Conservation (phyloP, 345 rosid species). For the Anacardium occidentale region DNA sequence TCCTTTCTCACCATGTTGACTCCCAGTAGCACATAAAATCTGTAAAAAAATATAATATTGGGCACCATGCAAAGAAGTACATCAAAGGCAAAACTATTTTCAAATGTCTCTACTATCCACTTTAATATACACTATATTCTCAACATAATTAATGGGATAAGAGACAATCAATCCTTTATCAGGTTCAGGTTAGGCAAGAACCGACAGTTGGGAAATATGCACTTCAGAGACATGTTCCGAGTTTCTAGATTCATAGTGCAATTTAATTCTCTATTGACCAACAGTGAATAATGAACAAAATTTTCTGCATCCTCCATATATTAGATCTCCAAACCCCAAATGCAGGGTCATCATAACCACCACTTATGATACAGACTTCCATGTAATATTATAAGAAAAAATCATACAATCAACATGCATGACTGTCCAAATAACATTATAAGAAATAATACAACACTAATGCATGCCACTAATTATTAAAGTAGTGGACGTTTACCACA, state of each 20-base stretch:
- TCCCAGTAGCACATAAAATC: background rate
- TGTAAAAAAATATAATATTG: no score
- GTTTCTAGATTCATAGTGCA: background rate
- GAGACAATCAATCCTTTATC: no score
- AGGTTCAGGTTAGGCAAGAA: background rate
- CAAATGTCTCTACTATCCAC: no score
- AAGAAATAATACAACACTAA: background rate
- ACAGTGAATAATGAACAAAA: background rate
- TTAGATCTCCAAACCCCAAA: slow-evolving; percentile 2
- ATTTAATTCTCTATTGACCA: background rate
- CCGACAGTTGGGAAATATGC: background rate
- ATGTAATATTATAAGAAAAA: no score
- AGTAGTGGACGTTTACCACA: slow-evolving; percentile 43
- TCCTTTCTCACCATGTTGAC: background rate
- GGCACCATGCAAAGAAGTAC: background rate
- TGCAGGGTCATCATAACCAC: background rate
- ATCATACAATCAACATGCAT: background rate
- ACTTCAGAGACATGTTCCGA: background rate
- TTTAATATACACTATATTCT: no score
- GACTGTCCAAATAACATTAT: background rate
- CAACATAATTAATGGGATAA: no score
- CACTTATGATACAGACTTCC: background rate
- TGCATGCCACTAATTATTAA: background rate
- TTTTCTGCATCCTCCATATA: background rate
- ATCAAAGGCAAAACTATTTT: background rate